phyloP scores from a whole-genome alignment of 2,329 filamentous ascomycete species.

The Paramyrothecium roridum region DNA sequence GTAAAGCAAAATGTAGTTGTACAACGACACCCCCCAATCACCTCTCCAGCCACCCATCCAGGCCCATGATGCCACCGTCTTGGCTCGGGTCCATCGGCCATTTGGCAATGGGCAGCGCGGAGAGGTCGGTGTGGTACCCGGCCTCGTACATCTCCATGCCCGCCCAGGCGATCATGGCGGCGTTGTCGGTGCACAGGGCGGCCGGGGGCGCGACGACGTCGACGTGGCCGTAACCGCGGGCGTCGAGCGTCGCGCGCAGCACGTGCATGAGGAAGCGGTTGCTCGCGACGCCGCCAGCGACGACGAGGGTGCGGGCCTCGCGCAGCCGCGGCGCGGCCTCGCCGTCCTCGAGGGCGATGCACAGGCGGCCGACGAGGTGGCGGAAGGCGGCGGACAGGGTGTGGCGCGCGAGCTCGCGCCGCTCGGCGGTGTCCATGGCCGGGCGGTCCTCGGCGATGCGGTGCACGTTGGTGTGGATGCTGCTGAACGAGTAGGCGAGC shows the following conservation, averaged over 20 bases:
- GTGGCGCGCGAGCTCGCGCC: conserved; percentile 66
- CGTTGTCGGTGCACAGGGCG: conserved; percentile 86
- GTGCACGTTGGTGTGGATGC: conserved; percentile 54
- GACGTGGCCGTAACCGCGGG: conserved; percentile 61
- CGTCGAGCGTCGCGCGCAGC: conserved; percentile 52
- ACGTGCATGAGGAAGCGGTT: conserved; percentile 77
- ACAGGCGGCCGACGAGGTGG: conserved; percentile 73
- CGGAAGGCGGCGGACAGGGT: conserved; percentile 82
- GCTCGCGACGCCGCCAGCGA: conserved; percentile 87
- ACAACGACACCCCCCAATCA: conserved; percentile 2
- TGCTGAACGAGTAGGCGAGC: conserved; percentile 71
- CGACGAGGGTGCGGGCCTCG: conserved; percentile 63
- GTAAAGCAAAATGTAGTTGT: not conserved
- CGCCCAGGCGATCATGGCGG: conserved; percentile 95
- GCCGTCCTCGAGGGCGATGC: conserved; percentile 57
- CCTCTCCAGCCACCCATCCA: conserved; percentile 40
- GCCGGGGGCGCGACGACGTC: conserved; percentile 71
- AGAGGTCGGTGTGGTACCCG: conserved; percentile 65
- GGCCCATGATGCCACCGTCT: conserved; percentile 63
- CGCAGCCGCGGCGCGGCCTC: conserved; percentile 13
- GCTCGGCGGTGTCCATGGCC: conserved; percentile 53
- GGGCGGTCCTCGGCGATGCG: conserved; percentile 36
- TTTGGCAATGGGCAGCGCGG: conserved; percentile 57
- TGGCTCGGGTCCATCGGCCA: conserved; percentile 71
- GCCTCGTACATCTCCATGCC: conserved; percentile 87